These are phyloP conservation scores for Tricholoma sp. DNA, from an alignment of 768 basidiomycete genomes.

Conservation along the genomic window DNA sequence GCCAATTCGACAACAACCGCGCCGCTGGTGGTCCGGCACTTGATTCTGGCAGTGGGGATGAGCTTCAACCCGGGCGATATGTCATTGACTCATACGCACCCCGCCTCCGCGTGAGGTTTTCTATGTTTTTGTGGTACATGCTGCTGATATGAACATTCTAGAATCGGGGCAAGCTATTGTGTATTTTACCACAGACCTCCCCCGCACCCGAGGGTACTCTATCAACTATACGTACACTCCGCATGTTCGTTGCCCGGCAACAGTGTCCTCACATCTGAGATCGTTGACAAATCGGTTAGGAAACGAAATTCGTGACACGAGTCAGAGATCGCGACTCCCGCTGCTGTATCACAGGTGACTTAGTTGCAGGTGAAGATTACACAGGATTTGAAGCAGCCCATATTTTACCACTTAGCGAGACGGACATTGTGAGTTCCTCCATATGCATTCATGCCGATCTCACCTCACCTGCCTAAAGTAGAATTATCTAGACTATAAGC, in stretches of 20 bases:
- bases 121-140: not conserved
- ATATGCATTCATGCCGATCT: not conserved
- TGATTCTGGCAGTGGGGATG: constrained; percentile 12
- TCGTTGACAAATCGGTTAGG: constrained; percentile 1
- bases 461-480: constrained; percentile 8
- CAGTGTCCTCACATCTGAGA: not conserved
- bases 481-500: constrained; percentile 10
- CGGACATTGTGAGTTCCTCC: constrained; percentile 8
- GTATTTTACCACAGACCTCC: constrained; percentile 11
- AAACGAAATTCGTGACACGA: constrained; percentile 11
- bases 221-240: constrained; percentile 13
- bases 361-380: constrained; percentile 12
- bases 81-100: constrained; percentile 15
- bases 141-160: constrained; percentile 5
- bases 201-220: constrained; percentile 13
- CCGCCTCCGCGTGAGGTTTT: constrained; percentile 9
- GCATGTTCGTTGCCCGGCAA: constrained; percentile 7
- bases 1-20: constrained; percentile 1
- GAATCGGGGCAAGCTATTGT: constrained; percentile 7
- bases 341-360: constrained; percentile 16
- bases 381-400: constrained; percentile 15
- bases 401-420: constrained; percentile 14
- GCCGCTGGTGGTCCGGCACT: constrained; percentile 7
- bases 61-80: constrained; percentile 13
- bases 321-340: constrained; percentile 11